Conservation (phyloP, 345 rosid genomes). For the Limnanthes douglasii region DNA sequence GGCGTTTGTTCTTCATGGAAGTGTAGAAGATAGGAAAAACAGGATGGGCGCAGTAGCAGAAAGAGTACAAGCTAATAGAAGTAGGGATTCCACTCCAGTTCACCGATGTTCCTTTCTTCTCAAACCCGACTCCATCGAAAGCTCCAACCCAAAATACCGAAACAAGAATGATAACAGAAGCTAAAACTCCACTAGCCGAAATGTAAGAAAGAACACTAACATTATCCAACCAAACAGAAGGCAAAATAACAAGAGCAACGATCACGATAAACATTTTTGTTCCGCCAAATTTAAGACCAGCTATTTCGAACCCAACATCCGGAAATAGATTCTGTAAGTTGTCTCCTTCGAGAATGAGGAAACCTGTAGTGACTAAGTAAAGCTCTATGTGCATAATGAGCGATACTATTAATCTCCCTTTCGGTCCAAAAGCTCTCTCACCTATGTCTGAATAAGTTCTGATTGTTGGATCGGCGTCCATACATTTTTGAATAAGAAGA, state of each 20-base stretch:
- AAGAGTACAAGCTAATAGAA: slow-evolving; percentile 73
- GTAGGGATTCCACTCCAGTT: slow-evolving; percentile 48
- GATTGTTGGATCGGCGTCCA: slow-evolving; percentile 57
- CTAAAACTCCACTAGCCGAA: slow-evolving; percentile 82
- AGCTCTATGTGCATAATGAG: slow-evolving; percentile 68
- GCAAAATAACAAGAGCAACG: slow-evolving; percentile 53
- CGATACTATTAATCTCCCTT: slow-evolving; percentile 40
- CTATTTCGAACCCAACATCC: slow-evolving; percentile 22
- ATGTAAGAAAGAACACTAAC: slow-evolving; percentile 65
- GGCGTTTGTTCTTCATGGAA: slow-evolving; percentile 67
- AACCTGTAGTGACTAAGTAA: slow-evolving; percentile 68
- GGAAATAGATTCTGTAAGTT: slow-evolving; percentile 56
- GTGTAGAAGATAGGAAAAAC: slow-evolving; percentile 78
- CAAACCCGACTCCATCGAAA: slow-evolving; percentile 59
- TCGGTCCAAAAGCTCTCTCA: slow-evolving; percentile 55
- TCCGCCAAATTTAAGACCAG: slow-evolving; percentile 31
- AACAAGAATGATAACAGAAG: slow-evolving; percentile 53
- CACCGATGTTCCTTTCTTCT: slow-evolving; percentile 20
- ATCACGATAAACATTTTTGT: slow-evolving; percentile 45
- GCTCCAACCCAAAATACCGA: slow-evolving; percentile 68
- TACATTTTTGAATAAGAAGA: slow-evolving; percentile 59
- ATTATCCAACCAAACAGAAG: slow-evolving; percentile 75
- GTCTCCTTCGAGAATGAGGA: slow-evolving; percentile 85
- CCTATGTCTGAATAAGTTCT: slow-evolving; percentile 79
- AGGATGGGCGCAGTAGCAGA: slow-evolving; percentile 88